phyloP scores from a whole-genome alignment of 441 rosid species.

The Pelargonium australe region DNA sequence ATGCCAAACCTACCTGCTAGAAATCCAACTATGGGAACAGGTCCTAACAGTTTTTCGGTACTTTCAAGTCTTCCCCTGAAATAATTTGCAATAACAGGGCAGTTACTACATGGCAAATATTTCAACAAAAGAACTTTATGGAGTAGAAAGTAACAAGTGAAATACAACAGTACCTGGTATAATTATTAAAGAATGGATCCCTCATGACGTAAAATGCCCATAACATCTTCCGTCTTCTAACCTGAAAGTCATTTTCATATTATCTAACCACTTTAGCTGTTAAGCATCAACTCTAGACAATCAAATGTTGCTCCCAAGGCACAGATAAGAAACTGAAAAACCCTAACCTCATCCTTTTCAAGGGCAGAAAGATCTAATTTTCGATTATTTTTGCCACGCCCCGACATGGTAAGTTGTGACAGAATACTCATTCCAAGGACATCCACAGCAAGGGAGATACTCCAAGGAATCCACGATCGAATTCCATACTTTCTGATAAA shows the following conservation, averaged over 20 bases:
- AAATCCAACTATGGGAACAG: slow-evolving; percentile 61
- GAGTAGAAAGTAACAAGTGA: not conserved
- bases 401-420: slow-evolving; percentile 34
- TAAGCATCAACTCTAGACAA: slow-evolving; percentile 14
- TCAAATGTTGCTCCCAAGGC: not conserved
- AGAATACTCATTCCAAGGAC: slow-evolving; percentile 48
- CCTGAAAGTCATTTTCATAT: slow-evolving; percentile 35
- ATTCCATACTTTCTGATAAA: slow-evolving; percentile 68
- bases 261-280: not conserved
- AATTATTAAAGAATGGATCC: slow-evolving; percentile 88
- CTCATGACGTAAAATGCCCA: slow-evolving; percentile 95
- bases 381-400: slow-evolving; percentile 32
- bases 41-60: slow-evolving; percentile 55
- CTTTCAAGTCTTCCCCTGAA: slow-evolving; percentile 76
- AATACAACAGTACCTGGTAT: slow-evolving; percentile 47
- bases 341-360: slow-evolving; percentile 72
- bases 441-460: slow-evolving; percentile 67
- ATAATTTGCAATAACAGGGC: slow-evolving; percentile 2
- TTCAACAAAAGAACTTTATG: not conserved
- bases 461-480: slow-evolving; percentile 91
- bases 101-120: slow-evolving; percentile 3
- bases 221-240: slow-evolving; percentile 68
- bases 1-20: slow-evolving; percentile 50
- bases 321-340: slow-evolving; percentile 8
- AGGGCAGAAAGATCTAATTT: slow-evolving; percentile 36